phyloP scores from a whole-genome alignment of 177 flowering plant genomes.

The Vitis hybrid region DNA sequence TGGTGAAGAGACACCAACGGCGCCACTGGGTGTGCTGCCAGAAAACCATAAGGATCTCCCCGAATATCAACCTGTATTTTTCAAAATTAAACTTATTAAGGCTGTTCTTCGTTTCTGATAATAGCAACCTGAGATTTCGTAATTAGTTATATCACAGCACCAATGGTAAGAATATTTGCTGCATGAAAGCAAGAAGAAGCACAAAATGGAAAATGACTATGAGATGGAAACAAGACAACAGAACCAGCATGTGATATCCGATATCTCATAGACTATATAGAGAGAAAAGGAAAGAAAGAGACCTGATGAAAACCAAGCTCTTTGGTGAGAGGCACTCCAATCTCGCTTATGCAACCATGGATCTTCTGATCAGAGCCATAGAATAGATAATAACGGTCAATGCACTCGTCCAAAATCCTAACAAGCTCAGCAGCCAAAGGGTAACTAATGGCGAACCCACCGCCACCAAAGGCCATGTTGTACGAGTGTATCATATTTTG shows the following conservation, averaged over 20 bases:
- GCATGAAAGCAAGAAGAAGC: no score
- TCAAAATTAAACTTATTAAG: no score
- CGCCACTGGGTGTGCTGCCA: slow-evolving; percentile 71
- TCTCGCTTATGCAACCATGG: slow-evolving; percentile 52
- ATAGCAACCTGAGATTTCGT: no score
- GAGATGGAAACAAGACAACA: no score
- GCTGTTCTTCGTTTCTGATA: no score
- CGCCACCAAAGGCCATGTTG: slow-evolving; percentile 65
- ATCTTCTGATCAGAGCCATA: slow-evolving; percentile 66
- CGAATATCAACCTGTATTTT: slow-evolving; percentile 53
- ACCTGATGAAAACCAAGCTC: slow-evolving; percentile 79
- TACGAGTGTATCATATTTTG: slow-evolving; percentile 50
- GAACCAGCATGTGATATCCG: no score
- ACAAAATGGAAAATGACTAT: no score
- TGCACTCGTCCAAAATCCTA: slow-evolving; percentile 49
- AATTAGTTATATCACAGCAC: no score
- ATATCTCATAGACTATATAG: background rate
- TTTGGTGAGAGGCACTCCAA: slow-evolving; percentile 58
- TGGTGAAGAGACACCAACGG: slow-evolving; percentile 75
- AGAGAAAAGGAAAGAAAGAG: background rate
- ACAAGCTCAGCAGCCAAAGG: slow-evolving; percentile 47
- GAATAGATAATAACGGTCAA: slow-evolving; percentile 43
- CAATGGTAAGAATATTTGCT: no score
- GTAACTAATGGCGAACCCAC: slow-evolving; percentile 65
- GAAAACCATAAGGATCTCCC: slow-evolving; percentile 53